Evolutionary conservation across 2,329 filamentous ascomycete species (phyloP).

Genomic region (Aspergillus novoparasiticus): DNA sequence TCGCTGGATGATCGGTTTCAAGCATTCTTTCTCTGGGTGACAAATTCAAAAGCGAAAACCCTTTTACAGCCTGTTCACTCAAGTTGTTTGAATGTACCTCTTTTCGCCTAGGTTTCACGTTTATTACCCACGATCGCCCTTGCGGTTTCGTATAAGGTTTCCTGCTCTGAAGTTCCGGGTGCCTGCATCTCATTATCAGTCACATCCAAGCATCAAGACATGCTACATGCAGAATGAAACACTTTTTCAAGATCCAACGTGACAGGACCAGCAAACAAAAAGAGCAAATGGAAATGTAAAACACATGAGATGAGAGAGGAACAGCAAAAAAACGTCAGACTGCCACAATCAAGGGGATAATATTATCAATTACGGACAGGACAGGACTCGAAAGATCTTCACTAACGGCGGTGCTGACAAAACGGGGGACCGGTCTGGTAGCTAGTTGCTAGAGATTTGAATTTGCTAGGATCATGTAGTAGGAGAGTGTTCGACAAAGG

Average conservation of each 20-base stretch:
- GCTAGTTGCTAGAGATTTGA: conserved; percentile 33
- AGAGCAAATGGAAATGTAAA: conserved; percentile 1
- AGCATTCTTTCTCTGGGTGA: not conserved
- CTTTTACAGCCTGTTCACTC: not conserved
- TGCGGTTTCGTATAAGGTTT: not conserved
- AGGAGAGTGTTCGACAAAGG: conserved; percentile 33
- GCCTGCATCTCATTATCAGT: conserved; percentile 5
- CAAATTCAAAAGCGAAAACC: not conserved
- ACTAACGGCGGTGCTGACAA: conserved; percentile 6
- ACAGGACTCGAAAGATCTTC: conserved; percentile 15
- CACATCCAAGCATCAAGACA: conserved; percentile 1
- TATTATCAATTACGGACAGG: conserved; percentile 23
- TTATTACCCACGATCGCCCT: not conserved
- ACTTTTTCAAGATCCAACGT: conserved; percentile 1
- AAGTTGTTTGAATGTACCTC: not conserved
- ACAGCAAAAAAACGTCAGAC: not conserved
- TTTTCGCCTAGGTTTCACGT: not conserved
- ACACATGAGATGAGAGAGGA: conserved; percentile 4
- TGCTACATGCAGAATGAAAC: not conserved
- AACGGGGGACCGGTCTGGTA: conserved; percentile 18
- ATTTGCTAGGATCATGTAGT: conserved; percentile 38
- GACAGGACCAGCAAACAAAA: not conserved
- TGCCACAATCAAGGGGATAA: not conserved
- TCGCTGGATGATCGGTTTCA: not conserved
- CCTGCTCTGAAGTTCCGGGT: not conserved